phyloP scores from a whole-genome alignment of 2,329 filamentous ascomycete species.

The Dothistroma pini region DNA sequence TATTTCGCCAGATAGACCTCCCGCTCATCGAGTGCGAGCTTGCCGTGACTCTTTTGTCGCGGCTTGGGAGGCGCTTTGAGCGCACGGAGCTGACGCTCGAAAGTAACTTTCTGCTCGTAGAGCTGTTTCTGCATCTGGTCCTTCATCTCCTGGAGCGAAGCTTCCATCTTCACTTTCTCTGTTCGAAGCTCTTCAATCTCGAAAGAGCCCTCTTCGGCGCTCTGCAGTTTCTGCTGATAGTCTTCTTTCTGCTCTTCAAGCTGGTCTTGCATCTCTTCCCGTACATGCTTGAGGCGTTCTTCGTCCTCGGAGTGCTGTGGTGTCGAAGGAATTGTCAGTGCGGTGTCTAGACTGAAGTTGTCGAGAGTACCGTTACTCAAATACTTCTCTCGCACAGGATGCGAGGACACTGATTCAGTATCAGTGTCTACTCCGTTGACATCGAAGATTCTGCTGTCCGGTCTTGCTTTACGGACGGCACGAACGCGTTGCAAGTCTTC shows the following conservation, averaged over 20 bases:
- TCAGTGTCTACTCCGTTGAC: slow-evolving; percentile 60
- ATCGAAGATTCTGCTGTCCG: slow-evolving; percentile 54
- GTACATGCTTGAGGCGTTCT: slow-evolving; percentile 67
- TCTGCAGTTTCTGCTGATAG: slow-evolving; percentile 72
- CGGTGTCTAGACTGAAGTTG: slow-evolving; percentile 93
- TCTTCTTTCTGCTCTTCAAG: slow-evolving; percentile 81
- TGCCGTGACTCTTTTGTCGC: slow-evolving; percentile 23
- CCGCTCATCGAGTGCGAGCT: slow-evolving; percentile 63
- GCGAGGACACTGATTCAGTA: slow-evolving; percentile 82
- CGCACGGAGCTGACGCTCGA: slow-evolving; percentile 78
- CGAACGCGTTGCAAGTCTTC: slow-evolving; percentile 89
- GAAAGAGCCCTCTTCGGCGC: slow-evolving; percentile 67
- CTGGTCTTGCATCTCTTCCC: slow-evolving; percentile 79
- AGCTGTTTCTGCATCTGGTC: slow-evolving; percentile 86
- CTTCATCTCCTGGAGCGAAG: slow-evolving; percentile 71
- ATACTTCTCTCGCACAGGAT: slow-evolving; percentile 76
- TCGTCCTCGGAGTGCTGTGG: slow-evolving; percentile 81
- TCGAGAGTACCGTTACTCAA: slow-evolving; percentile 87
- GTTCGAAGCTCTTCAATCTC: slow-evolving; percentile 79
- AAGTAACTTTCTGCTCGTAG: slow-evolving; percentile 75
- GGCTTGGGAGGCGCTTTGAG: slow-evolving; percentile 47
- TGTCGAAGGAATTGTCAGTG: slow-evolving; percentile 89
- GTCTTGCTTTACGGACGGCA: slow-evolving; percentile 71
- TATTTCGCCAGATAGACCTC: slow-evolving; percentile 68
- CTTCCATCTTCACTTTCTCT: slow-evolving; percentile 82